Conservation (phyloP, 192 early-diverging fungal genomes). For the Coemansia sp. region DNA sequence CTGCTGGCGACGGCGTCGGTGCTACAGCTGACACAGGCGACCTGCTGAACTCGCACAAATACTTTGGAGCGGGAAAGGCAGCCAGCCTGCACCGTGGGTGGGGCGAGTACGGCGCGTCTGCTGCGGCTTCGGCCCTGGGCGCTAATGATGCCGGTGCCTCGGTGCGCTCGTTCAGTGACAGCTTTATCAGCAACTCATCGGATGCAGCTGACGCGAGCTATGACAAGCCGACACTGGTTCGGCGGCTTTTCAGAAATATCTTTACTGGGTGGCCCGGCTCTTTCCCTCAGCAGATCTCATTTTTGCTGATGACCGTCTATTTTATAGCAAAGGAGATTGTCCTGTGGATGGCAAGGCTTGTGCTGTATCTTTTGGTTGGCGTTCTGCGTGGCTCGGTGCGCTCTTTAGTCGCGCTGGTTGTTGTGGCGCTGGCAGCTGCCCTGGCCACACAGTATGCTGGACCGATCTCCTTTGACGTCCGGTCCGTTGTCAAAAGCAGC, state of each 20-base stretch:
- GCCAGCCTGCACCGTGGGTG: slow-evolving; percentile 34
- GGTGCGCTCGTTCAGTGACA: slow-evolving; percentile 42
- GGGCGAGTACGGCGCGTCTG: slow-evolving; percentile 32
- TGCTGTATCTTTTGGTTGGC: slow-evolving; percentile 29
- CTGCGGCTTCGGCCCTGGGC: slow-evolving; percentile 21
- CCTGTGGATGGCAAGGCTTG: slow-evolving; percentile 22
- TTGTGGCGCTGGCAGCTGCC: slow-evolving; percentile 33
- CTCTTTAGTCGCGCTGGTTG: slow-evolving; percentile 27
- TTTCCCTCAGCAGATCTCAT: slow-evolving; percentile 38
- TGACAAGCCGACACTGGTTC: slow-evolving; percentile 47
- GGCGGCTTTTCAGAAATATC: slow-evolving; percentile 47
- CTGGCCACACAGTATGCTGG: slow-evolving; percentile 36
- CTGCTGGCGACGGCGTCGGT: slow-evolving; percentile 6
- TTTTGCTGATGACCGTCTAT: slow-evolving; percentile 50
- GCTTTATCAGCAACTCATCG: slow-evolving; percentile 53
- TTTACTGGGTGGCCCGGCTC: slow-evolving; percentile 43
- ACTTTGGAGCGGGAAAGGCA: slow-evolving; percentile 24
- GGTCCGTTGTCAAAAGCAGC: slow-evolving; percentile 9
- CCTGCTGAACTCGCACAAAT: slow-evolving; percentile 35
- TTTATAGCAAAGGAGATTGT: slow-evolving; percentile 49
- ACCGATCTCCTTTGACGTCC: slow-evolving; percentile 17
- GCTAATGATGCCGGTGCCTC: slow-evolving; percentile 5
- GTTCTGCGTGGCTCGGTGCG: slow-evolving; percentile 33
- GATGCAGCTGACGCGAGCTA: slow-evolving; percentile 14
- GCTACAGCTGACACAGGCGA: slow-evolving; percentile 23